A percentile compares a stretch with the other conserved stretches of the same genome.
Conservation (phyloP, 352 stramenopile genomes). For the Phytophthora pinifolia region DNA sequence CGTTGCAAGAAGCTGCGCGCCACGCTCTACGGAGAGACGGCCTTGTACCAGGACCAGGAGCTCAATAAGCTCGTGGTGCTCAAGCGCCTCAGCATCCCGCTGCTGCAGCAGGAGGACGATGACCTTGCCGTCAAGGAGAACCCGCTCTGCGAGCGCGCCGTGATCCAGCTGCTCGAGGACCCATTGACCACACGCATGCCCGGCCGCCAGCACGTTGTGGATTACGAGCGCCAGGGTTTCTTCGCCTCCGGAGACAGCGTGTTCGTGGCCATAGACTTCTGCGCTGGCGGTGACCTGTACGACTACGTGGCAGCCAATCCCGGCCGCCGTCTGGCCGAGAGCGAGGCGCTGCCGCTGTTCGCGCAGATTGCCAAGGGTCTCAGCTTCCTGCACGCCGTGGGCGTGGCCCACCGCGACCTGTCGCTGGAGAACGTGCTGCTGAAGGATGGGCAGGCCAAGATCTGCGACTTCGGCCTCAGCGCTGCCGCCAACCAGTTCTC, state of each 20-base stretch:
- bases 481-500: slow-evolving; percentile 37
- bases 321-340: slow-evolving; percentile 31
- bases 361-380: slow-evolving; percentile 47
- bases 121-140: slow-evolving; percentile 39
- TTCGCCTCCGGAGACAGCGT: slow-evolving; percentile 48
- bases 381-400: slow-evolving; percentile 46
- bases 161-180: slow-evolving; percentile 50
- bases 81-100: slow-evolving; percentile 47
- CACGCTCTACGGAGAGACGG: slow-evolving; percentile 62
- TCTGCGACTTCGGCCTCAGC: slow-evolving; percentile 74
- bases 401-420: slow-evolving; percentile 56
- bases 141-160: slow-evolving; percentile 48
- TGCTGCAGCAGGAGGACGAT: slow-evolving; percentile 38
- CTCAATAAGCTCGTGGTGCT: slow-evolving; percentile 52
- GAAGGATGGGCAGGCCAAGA: slow-evolving; percentile 40
- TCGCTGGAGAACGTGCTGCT: slow-evolving; percentile 69
- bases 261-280: slow-evolving; percentile 71
- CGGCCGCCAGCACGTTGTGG: slow-evolving; percentile 45
- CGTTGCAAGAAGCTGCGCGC: slow-evolving; percentile 41
- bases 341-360: slow-evolving; percentile 40
- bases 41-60: slow-evolving; percentile 45
- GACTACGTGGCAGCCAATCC: slow-evolving; percentile 44
- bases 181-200: slow-evolving; percentile 19
- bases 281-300: slow-evolving; percentile 62
- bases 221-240: slow-evolving; percentile 40